A percentile compares a stretch with the other conserved stretches of the same genome.
Conservation (phyloP, 1,284 basidiomycete genomes). For the Puccinia horiana region DNA sequence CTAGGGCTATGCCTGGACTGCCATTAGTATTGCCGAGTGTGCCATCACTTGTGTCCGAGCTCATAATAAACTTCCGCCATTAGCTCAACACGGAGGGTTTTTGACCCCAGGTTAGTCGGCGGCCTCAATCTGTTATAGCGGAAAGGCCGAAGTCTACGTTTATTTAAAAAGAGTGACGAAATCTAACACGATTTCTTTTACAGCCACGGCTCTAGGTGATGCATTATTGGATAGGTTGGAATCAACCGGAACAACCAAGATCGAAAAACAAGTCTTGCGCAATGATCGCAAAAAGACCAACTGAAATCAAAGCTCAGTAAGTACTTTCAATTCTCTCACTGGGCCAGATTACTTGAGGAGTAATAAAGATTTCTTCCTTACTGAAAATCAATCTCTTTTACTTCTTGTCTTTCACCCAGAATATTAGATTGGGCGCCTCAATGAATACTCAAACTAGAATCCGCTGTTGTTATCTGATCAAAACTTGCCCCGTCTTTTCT, state of each 20-base stretch:
- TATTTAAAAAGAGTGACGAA: too few relatives aligned
- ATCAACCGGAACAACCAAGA: slow-evolving; percentile 20
- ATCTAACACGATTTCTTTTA: background rate
- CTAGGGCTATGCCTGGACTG: slow-evolving; percentile 53
- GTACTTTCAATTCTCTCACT: background rate
- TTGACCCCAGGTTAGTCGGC: slow-evolving; percentile 52
- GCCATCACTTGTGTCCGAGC: slow-evolving; percentile 54
- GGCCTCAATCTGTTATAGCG: background rate
- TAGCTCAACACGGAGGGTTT: slow-evolving; percentile 54
- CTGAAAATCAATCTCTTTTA: too few relatives aligned
- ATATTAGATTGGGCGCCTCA: too few relatives aligned
- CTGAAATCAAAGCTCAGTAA: background rate
- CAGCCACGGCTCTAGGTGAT: slow-evolving; percentile 42
- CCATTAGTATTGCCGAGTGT: slow-evolving; percentile 53
- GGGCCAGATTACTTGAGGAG: background rate
- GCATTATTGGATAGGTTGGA: slow-evolving; percentile 26
- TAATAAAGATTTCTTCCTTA: too few relatives aligned
- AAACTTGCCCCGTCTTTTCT: too few relatives aligned
- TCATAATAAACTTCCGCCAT: slow-evolving; percentile 53
- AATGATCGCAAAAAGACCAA: slow-evolving; percentile 37
- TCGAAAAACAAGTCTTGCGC: slow-evolving; percentile 26
- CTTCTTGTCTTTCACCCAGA: too few relatives aligned
- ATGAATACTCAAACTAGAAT: too few relatives aligned
- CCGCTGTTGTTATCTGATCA: too few relatives aligned
- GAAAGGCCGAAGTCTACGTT: background rate